Conservation (phyloP, 257 asterid species). For the Solanum ossicruentum region DNA sequence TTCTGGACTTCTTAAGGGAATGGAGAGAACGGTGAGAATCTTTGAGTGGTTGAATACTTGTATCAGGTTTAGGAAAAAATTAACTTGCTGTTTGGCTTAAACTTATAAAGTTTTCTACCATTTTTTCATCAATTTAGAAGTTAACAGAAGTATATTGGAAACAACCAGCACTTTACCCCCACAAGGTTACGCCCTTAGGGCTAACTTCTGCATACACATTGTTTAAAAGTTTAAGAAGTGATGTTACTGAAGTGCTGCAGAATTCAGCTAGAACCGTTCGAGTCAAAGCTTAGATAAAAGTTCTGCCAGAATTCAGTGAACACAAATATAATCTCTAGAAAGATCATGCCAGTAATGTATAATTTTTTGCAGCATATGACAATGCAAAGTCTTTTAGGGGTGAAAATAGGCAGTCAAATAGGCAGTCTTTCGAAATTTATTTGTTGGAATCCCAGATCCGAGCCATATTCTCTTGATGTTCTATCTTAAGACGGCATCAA, state of each 20-base stretch:
- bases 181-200: not conserved
- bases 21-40: not conserved
- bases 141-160: not conserved
- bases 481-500: not conserved
- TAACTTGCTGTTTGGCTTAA: not conserved
- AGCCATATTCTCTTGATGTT: not conserved
- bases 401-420: not conserved
- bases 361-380: not conserved
- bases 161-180: not conserved
- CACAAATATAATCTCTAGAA: not conserved
- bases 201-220: too few species aligned
- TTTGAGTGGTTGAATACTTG: not conserved
- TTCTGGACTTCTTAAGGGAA: not conserved
- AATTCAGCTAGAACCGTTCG: not conserved
- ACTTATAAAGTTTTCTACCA: not conserved
- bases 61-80: not conserved
- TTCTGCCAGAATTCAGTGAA: not conserved
- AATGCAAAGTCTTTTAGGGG: not conserved
- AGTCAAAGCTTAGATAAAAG: not conserved
- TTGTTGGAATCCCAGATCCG: not conserved
- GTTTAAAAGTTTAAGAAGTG: not conserved
- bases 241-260: not conserved
- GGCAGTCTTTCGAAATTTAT: not conserved
- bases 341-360: not conserved
- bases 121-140: not conserved